Evolutionary conservation across 2,329 filamentous ascomycete genomes (phyloP).

Genomic region (Septoria petroselini): DNA sequence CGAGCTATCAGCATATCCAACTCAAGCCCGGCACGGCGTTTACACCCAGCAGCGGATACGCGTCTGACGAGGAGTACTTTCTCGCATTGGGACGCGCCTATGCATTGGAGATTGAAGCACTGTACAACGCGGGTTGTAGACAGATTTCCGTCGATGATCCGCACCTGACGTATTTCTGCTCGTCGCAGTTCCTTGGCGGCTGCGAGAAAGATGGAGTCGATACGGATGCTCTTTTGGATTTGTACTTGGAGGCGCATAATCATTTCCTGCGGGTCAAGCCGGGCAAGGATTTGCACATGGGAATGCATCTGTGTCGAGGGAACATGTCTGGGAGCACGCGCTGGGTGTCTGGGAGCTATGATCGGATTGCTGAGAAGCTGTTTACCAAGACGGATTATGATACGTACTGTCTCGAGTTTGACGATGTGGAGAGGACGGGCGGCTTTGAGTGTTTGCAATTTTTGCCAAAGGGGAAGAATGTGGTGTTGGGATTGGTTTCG

Average conservation of each 20-base stretch:
- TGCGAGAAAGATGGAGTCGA: constrained; percentile 27
- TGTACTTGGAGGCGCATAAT: constrained; percentile 29
- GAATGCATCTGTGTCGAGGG: constrained; percentile 32
- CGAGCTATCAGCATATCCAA: constrained; percentile 34
- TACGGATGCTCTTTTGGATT: constrained; percentile 24
- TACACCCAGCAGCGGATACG: constrained; percentile 27
- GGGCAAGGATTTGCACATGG: constrained; percentile 26
- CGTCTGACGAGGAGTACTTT: constrained; percentile 32
- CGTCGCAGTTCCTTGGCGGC: constrained; percentile 26
- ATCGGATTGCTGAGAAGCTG: constrained; percentile 32
- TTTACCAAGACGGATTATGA: constrained; percentile 31
- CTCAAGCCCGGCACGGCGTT: constrained; percentile 32
- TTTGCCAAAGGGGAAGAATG: constrained; percentile 35
- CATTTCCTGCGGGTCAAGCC: constrained; percentile 21
- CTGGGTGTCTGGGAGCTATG: constrained; percentile 29
- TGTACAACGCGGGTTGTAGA: constrained; percentile 29
- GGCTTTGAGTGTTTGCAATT: constrained; percentile 34
- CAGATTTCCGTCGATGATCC: constrained; percentile 32
- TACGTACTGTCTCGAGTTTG: constrained; percentile 37
- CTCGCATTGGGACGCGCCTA: constrained; percentile 29
- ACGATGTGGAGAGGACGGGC: constrained; percentile 32
- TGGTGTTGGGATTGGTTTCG: constrained; percentile 36
- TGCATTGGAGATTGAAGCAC: constrained; percentile 24
- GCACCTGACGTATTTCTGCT: constrained; percentile 32
- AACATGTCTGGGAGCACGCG: constrained; percentile 27